phyloP scores from a whole-genome alignment of 2,329 filamentous ascomycete species.

The Fusarium gaditjirri region DNA sequence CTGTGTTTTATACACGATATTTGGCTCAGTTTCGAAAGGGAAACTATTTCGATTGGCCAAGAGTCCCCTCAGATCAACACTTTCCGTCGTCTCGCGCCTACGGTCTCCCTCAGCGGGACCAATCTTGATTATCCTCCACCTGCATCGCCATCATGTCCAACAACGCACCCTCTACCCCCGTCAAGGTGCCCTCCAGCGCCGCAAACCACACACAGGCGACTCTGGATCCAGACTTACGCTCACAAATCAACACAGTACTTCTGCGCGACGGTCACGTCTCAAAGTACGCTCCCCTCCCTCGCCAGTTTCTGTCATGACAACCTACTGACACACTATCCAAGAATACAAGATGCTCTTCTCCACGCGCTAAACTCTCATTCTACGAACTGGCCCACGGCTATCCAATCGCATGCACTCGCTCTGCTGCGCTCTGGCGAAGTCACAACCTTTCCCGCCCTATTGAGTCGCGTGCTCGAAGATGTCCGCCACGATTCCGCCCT shows the following conservation, averaged over 20 bases:
- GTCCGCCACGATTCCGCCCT: constrained; percentile 61
- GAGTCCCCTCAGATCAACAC: background rate
- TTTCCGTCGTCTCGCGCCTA: background rate
- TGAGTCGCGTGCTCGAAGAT: constrained; percentile 70
- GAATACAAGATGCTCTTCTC: constrained; percentile 72
- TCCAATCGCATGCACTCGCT: constrained; percentile 68
- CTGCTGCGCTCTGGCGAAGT: constrained; percentile 70
- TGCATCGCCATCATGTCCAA: constrained; percentile 53
- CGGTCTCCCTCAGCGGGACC: background rate
- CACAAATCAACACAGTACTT: constrained; percentile 69
- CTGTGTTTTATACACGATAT: background rate
- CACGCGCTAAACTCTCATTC: constrained; percentile 69
- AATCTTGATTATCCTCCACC: background rate
- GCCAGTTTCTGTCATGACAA: background rate
- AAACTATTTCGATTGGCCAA: background rate
- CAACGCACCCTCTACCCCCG: constrained; percentile 63
- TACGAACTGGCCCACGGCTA: constrained; percentile 70
- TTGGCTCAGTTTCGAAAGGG: background rate
- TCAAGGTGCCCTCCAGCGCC: constrained; percentile 70
- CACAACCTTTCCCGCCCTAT: constrained; percentile 69
- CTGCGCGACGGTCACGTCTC: constrained; percentile 68
- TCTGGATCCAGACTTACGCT: constrained; percentile 69
- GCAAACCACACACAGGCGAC: constrained; percentile 69
- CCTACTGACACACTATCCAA: constrained; percentile 14
- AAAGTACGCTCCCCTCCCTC: constrained; percentile 56